Evolutionary conservation across 345 rosid species (phyloP).

Genomic region (Sonneratia caseolaris): DNA sequence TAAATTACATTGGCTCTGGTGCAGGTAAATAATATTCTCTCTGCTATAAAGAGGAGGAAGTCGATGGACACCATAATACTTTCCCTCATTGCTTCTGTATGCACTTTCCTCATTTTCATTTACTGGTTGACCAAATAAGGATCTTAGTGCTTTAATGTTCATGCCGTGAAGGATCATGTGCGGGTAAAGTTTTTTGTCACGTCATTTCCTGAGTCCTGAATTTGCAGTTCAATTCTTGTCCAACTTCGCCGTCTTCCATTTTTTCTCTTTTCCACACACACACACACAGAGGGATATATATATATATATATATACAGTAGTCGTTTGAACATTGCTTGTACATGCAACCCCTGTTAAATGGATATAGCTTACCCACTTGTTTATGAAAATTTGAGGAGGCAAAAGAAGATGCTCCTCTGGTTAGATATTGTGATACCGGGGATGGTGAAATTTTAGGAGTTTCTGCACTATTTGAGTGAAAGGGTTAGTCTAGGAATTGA

Average conservation of each 20-base stretch:
- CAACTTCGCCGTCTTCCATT: neutral
- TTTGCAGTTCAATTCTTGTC: neutral
- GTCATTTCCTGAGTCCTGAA: neutral
- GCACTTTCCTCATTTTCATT: conserved; percentile 84
- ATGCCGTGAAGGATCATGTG: neutral
- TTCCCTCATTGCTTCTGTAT: conserved; percentile 87
- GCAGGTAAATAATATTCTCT: conserved; percentile 79
- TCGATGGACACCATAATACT: conserved; percentile 91
- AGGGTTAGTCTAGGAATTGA: neutral
- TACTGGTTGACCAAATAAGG: conserved; percentile 88
- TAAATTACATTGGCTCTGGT: conserved; percentile 10
- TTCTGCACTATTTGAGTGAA: neutral
- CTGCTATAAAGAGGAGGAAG: conserved; percentile 88
- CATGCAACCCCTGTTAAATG: neutral
- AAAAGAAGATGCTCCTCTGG: neutral
- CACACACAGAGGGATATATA: too few relatives aligned
- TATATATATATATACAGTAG: neutral
- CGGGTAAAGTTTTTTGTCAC: neutral
- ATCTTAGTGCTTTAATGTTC: conserved; percentile 9
- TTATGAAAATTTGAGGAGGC: neutral
- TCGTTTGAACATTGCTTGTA: neutral
- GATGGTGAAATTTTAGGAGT: neutral
- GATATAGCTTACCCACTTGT: neutral
- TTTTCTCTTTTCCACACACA: neutral
- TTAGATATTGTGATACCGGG: neutral